Percentiles rank a stretch among this genome's conserved stretches.
Conservation (phyloP, 768 basidiomycete genomes). For the Pleurotus tuber-regium region DNA sequence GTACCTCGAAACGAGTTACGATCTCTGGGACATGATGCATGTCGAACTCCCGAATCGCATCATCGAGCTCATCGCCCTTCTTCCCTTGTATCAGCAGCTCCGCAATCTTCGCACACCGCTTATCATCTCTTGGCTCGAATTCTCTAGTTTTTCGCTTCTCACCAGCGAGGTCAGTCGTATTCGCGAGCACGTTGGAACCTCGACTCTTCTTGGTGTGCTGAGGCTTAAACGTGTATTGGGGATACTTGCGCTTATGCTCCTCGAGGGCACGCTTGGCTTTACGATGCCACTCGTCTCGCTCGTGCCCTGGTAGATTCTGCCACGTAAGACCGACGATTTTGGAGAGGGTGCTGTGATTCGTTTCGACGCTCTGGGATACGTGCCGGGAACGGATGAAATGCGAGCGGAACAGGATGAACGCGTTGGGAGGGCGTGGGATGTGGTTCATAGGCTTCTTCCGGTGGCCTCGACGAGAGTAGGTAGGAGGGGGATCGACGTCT, state of each 20-base stretch:
- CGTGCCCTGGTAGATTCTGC: slow-evolving; percentile 70
- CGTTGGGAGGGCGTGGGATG: slow-evolving; percentile 81
- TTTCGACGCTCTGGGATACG: slow-evolving; percentile 73
- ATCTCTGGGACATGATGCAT: slow-evolving; percentile 52
- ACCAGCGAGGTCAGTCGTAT: slow-evolving; percentile 25
- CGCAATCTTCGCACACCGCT: slow-evolving; percentile 67
- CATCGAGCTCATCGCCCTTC: slow-evolving; percentile 54
- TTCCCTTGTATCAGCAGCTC: slow-evolving; percentile 62
- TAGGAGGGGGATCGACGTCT: slow-evolving; percentile 87
- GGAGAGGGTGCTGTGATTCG: slow-evolving; percentile 80
- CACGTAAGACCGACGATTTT: slow-evolving; percentile 84
- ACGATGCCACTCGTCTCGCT: slow-evolving; percentile 71
- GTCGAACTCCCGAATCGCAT: slow-evolving; percentile 57
- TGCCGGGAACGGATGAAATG: slow-evolving; percentile 77
- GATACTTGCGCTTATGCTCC: slow-evolving; percentile 72
- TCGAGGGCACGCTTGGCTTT: slow-evolving; percentile 73
- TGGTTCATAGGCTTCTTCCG: slow-evolving; percentile 69
- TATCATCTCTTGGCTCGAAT: slow-evolving; percentile 58
- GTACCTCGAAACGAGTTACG: slow-evolving; percentile 70
- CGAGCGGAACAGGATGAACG: slow-evolving; percentile 83
- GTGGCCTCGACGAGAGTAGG: slow-evolving; percentile 77
- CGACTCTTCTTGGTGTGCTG: slow-evolving; percentile 42
- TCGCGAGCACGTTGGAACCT: neutral
- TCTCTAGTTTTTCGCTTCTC: slow-evolving; percentile 60
- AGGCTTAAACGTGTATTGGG: slow-evolving; percentile 72